Evolutionary conservation across 2,329 filamentous ascomycete genomes (phyloP), one percentile per base, ranked within the genome.

Genomic region (Aspergillus sclerotialis): DNA sequence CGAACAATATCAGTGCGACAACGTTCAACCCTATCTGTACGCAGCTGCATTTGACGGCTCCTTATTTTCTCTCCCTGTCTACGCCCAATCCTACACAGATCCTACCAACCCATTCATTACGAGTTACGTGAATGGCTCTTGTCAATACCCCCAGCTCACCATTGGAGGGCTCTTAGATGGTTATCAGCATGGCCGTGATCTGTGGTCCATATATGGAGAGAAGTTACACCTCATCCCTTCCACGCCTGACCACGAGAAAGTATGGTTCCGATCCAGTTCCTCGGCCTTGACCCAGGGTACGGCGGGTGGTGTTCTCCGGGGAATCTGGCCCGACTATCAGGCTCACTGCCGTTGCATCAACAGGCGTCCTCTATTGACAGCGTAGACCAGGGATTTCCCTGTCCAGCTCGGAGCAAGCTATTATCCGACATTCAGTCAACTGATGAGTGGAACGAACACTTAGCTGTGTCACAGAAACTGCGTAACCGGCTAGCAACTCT

Each of bases 131-230:
- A 53, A 56, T 8, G 59, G 58, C 0, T 48, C 56, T 15, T 64
- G 60, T 28, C 60, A 64, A 36, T 64, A 55, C 23, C 60, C 60
- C 0, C 60, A 64, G 31, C 52, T 64, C 21, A 64, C 60, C 4
- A 50, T 63, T 10, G 60, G 60, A 4, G 60, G 60, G 12, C 37
- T 62, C 5, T 46, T 58, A 13, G 60, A 64, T 28, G 60, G 60
- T 2, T 60, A 52, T 30, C 53, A 58, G 39, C 60, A 64, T 38
- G 60, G 60, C 10, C 44, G 48, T 16, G 60, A 64, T 14, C 46
- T 64, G 10, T 49, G 48, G 39, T 36, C 37, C 2, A 49, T 63
- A 10, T 63, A 62, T 30, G 52, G 55, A 3, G 36, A 54, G 8
- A 50, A 52, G 32, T 49, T 63, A 1, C 43, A 47, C 4, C 34